Evolutionary conservation across 345 rosid genomes (phyloP).

Genomic region (Eucalyptus cloeziana): DNA sequence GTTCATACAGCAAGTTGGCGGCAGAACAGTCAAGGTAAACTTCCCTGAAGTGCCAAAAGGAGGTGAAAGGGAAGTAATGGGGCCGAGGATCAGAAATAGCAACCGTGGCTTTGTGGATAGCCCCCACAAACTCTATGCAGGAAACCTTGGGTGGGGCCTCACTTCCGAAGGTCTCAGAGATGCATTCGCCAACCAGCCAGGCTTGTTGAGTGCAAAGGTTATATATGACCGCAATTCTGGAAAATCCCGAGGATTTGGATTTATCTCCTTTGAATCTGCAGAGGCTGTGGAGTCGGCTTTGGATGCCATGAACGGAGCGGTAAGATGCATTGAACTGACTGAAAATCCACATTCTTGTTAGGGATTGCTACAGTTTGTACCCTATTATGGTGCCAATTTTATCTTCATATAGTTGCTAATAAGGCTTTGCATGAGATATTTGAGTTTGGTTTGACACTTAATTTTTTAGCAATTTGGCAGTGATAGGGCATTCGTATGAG

Average conservation of each 20-base stretch:
- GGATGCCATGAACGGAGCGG: constrained; percentile 64
- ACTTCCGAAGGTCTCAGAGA: constrained; percentile 65
- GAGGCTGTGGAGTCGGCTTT: constrained; percentile 55
- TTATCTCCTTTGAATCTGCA: constrained; percentile 62
- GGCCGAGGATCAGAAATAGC: constrained; percentile 34
- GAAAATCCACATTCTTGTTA: background rate
- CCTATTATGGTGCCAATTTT: background rate
- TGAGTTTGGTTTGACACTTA: background rate
- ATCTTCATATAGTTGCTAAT: background rate
- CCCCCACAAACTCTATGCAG: constrained; percentile 84
- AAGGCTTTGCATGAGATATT: background rate
- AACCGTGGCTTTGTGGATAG: constrained; percentile 53
- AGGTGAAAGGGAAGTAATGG: constrained; percentile 76
- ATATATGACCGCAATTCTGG: constrained; percentile 59
- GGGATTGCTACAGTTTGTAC: background rate
- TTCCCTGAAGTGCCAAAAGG: constrained; percentile 95
- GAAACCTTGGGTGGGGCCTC: constrained; percentile 80
- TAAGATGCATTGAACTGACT: constrained; percentile 6
- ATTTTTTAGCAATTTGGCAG: background rate
- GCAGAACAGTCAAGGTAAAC: constrained; percentile 77
- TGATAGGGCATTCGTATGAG: background rate
- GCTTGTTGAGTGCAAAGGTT: constrained; percentile 74
- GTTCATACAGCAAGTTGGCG: constrained; percentile 67
- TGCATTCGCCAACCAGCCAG: constrained; percentile 62
- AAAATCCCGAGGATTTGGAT: constrained; percentile 86